phyloP scores from a whole-genome alignment of 257 asterid genomes.

The Perilla frutescens region DNA sequence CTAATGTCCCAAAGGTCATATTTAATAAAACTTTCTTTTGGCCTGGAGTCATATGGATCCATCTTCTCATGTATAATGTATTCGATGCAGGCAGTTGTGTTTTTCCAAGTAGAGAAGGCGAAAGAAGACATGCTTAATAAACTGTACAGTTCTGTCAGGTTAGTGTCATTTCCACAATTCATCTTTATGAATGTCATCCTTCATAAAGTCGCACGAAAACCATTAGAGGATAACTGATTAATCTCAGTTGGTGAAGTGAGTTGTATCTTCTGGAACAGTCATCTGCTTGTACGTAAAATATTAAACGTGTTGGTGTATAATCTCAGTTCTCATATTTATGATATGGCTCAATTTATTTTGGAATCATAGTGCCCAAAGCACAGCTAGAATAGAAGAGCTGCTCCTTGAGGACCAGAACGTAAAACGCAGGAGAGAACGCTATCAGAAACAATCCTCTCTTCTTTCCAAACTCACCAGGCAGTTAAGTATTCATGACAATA shows the following conservation, averaged over 20 bases:
- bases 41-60: conserved; percentile 28
- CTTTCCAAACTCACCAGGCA: conserved; percentile 81
- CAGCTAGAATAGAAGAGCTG: conserved; percentile 80
- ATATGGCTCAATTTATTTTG: conserved; percentile 32
- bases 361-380: conserved; percentile 67
- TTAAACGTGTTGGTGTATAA: neutral
- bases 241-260: neutral
- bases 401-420: conserved; percentile 87
- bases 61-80: conserved; percentile 33
- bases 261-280: conserved; percentile 1
- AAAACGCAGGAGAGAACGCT: conserved; percentile 75
- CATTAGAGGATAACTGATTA: conserved; percentile 1
- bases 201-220: neutral
- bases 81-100: conserved; percentile 84
- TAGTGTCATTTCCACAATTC: conserved; percentile 24
- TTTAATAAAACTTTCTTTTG: conserved; percentile 17
- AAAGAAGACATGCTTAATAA: conserved; percentile 97
- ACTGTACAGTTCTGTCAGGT: conserved; percentile 93
- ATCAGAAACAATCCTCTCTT: conserved; percentile 78
- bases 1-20: conserved; percentile 91
- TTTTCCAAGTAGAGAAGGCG: conserved; percentile 95
- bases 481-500: conserved; percentile 80
- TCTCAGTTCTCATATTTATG: neutral
- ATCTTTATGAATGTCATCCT: neutral
- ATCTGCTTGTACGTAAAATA: conserved; percentile 15